Evolutionary conservation across 192 early-diverging fungal species (phyloP), one percentile per base, ranked within the genome.

Genomic region (Chytriomyces confervae): DNA sequence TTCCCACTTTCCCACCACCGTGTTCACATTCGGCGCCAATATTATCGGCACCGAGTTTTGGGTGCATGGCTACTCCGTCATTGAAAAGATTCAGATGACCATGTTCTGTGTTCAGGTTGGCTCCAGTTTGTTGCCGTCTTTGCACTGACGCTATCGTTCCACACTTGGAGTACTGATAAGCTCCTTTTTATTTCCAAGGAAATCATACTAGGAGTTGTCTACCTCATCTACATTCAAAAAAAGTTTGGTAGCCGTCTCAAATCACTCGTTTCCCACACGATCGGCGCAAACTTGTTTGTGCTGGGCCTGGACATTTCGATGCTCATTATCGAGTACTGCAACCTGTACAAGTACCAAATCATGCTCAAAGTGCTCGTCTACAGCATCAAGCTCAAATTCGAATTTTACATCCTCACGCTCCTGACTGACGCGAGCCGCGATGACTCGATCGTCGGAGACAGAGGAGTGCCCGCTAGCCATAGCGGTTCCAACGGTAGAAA

Each of bases 291-390:
- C 57, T 24, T 66, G 6, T 46, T 80, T 43, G 80, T 81, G 11
- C 65, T 81, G 23, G 6, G 53, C 57, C 62, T 81, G 27, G 80
- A 81, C 50, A 24, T 82, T 43, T 51, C 27, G 50, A 72, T 67
- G 68, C 46, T 81, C 11, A 27, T 57, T 0, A 27, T 77, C 43
- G 80, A 81, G 75, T 81, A 81, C 63, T 18, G 43, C 6, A 53
- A 66, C 16, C 64, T 81, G 18, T 81, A 81, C 57, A 63, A 77
- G 23, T 81, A 81, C 80, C 80, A 81, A 51, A 81, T 81, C 79
- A 79, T 75, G 62, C 49, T 81, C 36, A 81, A 81, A 77, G 79
- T 49, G 9, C 29, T 69, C 7, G 43, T 81, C 27, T 81, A 81
- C 63, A 48, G 29, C 2, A 79, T 81, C 80, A 81, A 81, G 63